These are phyloP conservation scores for Microdochium nivale DNA, from an alignment of 2,329 filamentous ascomycete genomes.

Conservation along the genomic window DNA sequence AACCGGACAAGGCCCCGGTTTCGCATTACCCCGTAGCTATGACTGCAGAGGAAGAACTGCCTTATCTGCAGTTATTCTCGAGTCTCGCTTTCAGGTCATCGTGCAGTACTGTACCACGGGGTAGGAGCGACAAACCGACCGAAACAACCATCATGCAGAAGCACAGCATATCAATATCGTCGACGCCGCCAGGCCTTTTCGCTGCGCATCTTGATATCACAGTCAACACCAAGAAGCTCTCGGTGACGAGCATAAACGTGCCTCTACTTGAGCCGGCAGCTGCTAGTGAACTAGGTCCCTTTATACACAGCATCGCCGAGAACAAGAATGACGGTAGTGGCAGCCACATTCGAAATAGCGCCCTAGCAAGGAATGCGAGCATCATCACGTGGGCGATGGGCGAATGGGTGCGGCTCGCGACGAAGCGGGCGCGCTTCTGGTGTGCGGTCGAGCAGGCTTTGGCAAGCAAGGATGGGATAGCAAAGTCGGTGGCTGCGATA, in stretches of 20 bases:
- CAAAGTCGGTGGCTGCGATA: constrained; percentile 19
- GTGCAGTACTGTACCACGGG: constrained; percentile 33
- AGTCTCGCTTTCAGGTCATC: constrained; percentile 54
- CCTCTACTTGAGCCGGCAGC: constrained; percentile 48
- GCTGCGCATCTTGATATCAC: constrained; percentile 47
- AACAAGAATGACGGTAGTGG: constrained; percentile 7
- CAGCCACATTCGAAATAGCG: constrained; percentile 25
- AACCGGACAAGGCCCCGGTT: constrained; percentile 28
- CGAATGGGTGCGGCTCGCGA: constrained; percentile 56
- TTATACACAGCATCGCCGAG: constrained; percentile 32
- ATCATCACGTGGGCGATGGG: constrained; percentile 59
- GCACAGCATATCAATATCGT: constrained; percentile 46
- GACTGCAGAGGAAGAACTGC: constrained; percentile 54
- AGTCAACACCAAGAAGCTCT: constrained; percentile 43
- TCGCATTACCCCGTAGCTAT: constrained; percentile 60
- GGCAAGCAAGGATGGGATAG: constrained; percentile 21
- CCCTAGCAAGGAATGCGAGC: constrained; percentile 46
- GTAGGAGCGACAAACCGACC: constrained; percentile 6
- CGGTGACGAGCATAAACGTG: constrained; percentile 44
- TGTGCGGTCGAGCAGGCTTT: constrained; percentile 41
- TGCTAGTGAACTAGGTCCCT: constrained; percentile 46
- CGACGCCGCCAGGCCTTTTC: constrained; percentile 45
- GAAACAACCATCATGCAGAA: constrained; percentile 34
- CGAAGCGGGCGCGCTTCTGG: constrained; percentile 57
- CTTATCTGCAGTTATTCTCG: constrained; percentile 64